Base-by-base conservation (phyloP, 257 asterid species). In the Echium plantagineum region DNA sequence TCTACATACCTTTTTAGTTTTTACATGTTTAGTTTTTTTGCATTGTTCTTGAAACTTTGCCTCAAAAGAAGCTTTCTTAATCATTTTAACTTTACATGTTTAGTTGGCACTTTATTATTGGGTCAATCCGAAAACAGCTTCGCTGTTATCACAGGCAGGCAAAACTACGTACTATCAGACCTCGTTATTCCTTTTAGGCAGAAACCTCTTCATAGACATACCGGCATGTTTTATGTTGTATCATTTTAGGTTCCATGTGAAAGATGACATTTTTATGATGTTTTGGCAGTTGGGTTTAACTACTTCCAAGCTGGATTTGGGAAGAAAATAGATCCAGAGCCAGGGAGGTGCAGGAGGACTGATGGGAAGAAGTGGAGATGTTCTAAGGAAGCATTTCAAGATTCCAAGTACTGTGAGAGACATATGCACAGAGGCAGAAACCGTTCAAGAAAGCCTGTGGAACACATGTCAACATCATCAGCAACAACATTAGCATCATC, bases 361-460 rank as follows among this genome's bases (percentile, higher is more conserved):
- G 98, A 90, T 76, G 98, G 98, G 9, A 90, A 90, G 73, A 90
- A 90, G 46, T 90, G 98, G 98, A 75, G 98, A 57, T 90, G 98
- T 65, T 85, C 98, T 0, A 90, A 90, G 71, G 96, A 87, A 68
- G 96, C 96, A 0, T 87, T 81, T 59, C 87, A 95, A 17, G 98
- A 91, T 78, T 91, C 98, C 31, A 91, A 91, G 74, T 91, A 91
- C 90, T 91, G 98, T 68, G 98, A 91, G 51, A 80, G 98, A 52
- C 98, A 91, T 91, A 91, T 91, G 98, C 98, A 91, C 72, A 79
- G 98, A 77, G 96, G 98, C 80, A 85, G 96, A 75, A 91, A 87
- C 83, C 98, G 98, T 91, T 91, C 98, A 91, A 91, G 96, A 90
- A 90, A 90, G 98, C 98, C 97, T 90, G 97, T 90, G 95, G 98